Evolutionary conservation across 768 basidiomycete genomes (phyloP), one percentile per base, ranked within the genome.

Genomic region (Rhizopogon sp.): DNA sequence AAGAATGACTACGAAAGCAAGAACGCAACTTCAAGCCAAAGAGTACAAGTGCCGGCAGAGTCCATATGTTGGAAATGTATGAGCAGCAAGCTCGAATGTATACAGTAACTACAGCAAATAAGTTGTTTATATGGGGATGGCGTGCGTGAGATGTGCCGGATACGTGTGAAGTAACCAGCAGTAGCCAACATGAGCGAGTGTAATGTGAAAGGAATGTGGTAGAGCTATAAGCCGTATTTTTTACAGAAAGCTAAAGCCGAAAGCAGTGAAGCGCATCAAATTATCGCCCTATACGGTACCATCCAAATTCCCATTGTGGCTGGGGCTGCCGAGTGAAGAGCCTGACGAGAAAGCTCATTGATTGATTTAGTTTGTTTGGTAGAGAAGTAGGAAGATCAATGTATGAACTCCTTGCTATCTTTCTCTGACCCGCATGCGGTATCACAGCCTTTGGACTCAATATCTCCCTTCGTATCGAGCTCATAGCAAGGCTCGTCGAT

Each of bases 401-500:
- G 33, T 35, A 49, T 13, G 42, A 62, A 20, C 6, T 42, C 49
- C 10, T 52, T 49, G 37, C 58, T 58, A 13, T 55, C 54, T 11
- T 51, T 55, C 1, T 62, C 60, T 46, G 43, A 55, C 2, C 60
- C 61, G 16, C 56, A 63, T 7, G 47, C 50, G 14, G 45, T 41
- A 7, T 57, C 4, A 51, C 62, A 9, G 3, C 50, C 56, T 20
- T 33, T n/a, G 31, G 56, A 42, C 17, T 69, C 67, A 5, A 69
- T 53, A 22, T 68, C 68, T 13, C 41, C 57, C 22, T 55, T 57
- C n/a, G 59, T 61, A 37, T 60, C 59, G 35, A 59, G 52, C 25
- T 58, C 56, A 14, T 56, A 40, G 42, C 57, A 55, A 8, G 44
- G 53, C 9, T 66, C 69, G 37, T 69, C 68, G 2, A 69, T 64